Conservation (phyloP, 176 grass and related monocot species). For the Tuctoria greenei region DNA sequence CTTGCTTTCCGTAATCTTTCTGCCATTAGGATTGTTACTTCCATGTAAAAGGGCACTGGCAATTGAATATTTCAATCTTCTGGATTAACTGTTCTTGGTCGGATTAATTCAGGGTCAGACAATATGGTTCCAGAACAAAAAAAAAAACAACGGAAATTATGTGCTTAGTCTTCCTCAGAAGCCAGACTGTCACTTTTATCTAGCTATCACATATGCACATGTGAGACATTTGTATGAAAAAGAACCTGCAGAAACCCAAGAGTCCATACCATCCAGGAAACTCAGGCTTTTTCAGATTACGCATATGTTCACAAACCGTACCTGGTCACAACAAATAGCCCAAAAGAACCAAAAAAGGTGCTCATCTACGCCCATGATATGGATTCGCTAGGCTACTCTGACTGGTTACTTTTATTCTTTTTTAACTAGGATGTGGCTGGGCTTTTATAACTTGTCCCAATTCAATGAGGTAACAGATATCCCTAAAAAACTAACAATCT, state of each 20-base stretch:
- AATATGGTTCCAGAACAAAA: not conserved
- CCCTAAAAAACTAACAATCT: too few species aligned
- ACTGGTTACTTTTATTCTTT: too few species aligned
- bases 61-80: not conserved
- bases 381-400: too few species aligned
- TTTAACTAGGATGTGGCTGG: too few species aligned
- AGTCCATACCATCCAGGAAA: not conserved
- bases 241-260: not conserved
- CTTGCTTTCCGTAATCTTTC: not conserved
- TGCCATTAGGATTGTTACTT: not conserved
- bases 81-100: not conserved
- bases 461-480: too few species aligned
- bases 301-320: not conserved
- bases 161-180: not conserved
- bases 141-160: not conserved
- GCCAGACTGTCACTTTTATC: not conserved
- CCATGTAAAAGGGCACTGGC: not conserved
- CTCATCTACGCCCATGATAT: not conserved
- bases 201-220: not conserved
- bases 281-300: not conserved
- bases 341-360: not conserved
- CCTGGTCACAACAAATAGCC: not conserved
- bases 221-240: slow-evolving; percentile 15
- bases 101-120: not conserved
- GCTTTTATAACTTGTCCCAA: too few species aligned